Base-by-base conservation (phyloP, 495 filamentous ascomycete genomes). In the Ascobolus immersus region DNA sequence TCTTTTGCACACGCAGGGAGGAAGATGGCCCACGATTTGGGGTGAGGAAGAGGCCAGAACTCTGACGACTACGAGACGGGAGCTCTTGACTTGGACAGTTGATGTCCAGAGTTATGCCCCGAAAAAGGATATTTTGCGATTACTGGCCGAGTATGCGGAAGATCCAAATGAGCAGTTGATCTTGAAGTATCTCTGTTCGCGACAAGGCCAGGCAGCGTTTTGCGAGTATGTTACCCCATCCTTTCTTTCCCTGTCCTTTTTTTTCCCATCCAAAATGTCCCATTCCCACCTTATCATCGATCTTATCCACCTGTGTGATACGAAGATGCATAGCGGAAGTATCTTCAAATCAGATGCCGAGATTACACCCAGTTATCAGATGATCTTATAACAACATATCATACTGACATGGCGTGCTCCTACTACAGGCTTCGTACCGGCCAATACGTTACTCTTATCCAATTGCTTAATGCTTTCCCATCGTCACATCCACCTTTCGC, bases 1-100 rank as follows among this genome's bases (percentile, higher is more conserved):
- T 15, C 55, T 70, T 10, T 54, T 94, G 24, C 65, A 68, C 43
- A 96, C 86, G 2, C 65, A 59, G 15, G 63, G 60, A 21, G 89
- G 89, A 11, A 61, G 86, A 6, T 96, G 86, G 86, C 86, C 86
- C 2, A 94, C 86, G 7, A 86, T 96, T 28, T 96, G 89, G 86
- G 84, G 82, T 14, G 75, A 86, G n/a, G 82, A 93, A 19, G 46
- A 77, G 45, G 51, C 84, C 1, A 63, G 89, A 25, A 70, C 82
- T 42, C 53, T 96, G 14, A 61, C 77, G 31, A 92, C 84, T 1
- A 93, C 84, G 1, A 68, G 86, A 10, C 62, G 86, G 7, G 86
- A 91, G 51, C 59, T 96, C 12, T 58, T 96, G 17, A 92, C 74
- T 32, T 96, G 86, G 86, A 92, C 81, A 51, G 69, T 73, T 10